A percentile compares a stretch with the other conserved stretches of the same genome.
Conservation (phyloP, 371 early-diverging fungal genomes). For the Lichtheimia hyalospora region DNA sequence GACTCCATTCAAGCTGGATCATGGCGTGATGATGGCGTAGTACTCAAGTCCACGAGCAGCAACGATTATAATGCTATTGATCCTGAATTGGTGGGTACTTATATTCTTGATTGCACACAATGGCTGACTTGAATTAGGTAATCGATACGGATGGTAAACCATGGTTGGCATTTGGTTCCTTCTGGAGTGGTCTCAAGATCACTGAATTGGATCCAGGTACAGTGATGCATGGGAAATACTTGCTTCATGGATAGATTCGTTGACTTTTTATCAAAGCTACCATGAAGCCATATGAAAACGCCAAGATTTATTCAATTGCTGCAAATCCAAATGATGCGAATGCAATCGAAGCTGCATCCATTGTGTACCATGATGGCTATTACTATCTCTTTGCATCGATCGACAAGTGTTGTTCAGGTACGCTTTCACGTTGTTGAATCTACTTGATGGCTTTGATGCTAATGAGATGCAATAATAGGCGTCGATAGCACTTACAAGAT, state of each 20-base stretch:
- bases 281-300: conserved; percentile 8
- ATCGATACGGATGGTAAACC: conserved; percentile 8
- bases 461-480: background rate
- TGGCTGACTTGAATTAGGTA: background rate
- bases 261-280: too few relatives aligned
- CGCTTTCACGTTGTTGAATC: background rate
- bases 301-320: conserved; percentile 5
- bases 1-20: conserved; percentile 8
- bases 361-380: conserved; percentile 11
- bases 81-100: conserved; percentile 2
- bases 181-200: conserved; percentile 16
- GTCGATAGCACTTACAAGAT: conserved; percentile 15
- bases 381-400: conserved; percentile 15
- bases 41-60: background rate
- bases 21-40: conserved; percentile 15
- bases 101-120: too few relatives aligned
- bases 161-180: conserved; percentile 14
- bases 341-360: conserved; percentile 12
- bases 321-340: background rate
- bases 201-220: conserved; percentile 7
- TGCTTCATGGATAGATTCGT: too few relatives aligned
- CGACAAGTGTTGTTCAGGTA: conserved; percentile 9
- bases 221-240: too few relatives aligned
- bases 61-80: conserved; percentile 15
- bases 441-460: background rate